Evolutionary conservation across 2,329 filamentous ascomycete species (phyloP).

Genomic region (Penicillium palitans): DNA sequence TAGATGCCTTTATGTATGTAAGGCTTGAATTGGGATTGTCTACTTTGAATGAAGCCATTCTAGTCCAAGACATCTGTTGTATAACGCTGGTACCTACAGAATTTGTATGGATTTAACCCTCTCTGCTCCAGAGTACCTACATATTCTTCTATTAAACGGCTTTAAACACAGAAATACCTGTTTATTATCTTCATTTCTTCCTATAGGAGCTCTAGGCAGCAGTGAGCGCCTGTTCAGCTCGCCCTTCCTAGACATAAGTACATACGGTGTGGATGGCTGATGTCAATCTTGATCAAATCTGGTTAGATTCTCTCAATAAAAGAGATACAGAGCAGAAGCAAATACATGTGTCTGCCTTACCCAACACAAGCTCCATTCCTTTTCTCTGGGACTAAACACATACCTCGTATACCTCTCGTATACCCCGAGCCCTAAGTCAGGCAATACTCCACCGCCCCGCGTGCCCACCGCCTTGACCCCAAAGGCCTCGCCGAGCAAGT

Average conservation of each 20-base stretch:
- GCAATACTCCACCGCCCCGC: conserved; percentile 6
- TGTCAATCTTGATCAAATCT: background rate
- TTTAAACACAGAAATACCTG: too few relatives aligned
- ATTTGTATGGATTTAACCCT: background rate
- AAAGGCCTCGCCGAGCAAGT: conserved; percentile 4
- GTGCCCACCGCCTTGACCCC: conserved; percentile 4
- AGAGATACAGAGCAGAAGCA: background rate
- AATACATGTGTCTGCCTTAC: too few relatives aligned
- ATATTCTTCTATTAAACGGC: background rate
- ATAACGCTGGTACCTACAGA: background rate
- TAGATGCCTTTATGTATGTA: background rate
- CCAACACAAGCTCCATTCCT: background rate
- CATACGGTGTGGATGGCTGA: background rate
- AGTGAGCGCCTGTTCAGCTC: background rate
- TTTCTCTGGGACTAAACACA: background rate
- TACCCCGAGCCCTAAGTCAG: conserved; percentile 1
- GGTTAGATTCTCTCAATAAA: background rate
- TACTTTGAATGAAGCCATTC: too few relatives aligned
- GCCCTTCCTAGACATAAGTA: background rate
- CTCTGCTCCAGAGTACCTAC: too few relatives aligned
- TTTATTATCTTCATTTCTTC: background rate
- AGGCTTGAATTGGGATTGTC: background rate
- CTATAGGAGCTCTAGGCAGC: background rate
- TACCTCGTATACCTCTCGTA: background rate
- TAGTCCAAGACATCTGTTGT: background rate